Base-by-base conservation (phyloP, 2,329 filamentous ascomycete genomes). In the Fusarium decemcellulare region DNA sequence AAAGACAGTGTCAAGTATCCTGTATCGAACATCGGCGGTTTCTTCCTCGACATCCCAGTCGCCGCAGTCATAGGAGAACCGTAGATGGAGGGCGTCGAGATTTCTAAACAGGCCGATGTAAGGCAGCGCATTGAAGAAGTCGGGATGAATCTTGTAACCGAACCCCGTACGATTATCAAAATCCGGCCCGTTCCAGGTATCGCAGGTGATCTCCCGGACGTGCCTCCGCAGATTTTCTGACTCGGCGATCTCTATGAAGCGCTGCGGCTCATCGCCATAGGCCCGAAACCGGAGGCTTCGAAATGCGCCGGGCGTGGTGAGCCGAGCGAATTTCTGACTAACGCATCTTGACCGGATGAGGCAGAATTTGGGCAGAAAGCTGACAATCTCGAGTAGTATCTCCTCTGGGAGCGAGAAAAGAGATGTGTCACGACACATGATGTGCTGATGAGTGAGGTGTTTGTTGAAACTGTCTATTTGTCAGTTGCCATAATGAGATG, bases 1-100 rank as follows among this genome's bases (percentile, higher is more conserved):
- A 37, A 67, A 70, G 6, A 70, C 12, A 3, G 44, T 59, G 18
- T 66, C 37, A 4, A 68, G 32, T 2, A 70, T 40, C 5, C 44
- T 42, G n/a, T 43, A 54, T 6, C 65, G 53, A 16, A 68, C 36
- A 12, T 57, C 36, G 1, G 11, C 23, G 2, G 43, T 39, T 23
- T 68, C 62, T 40, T 50, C 48, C 23, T 23, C 11, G 3, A 12
- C 6, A 4, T 18, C 7, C 29, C 53, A 18, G 5, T 59, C 39
- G 16, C 27, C 48, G n/a, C 40, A 60, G 14, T 36, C 30, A 4
- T 27, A 6, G 3, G n/a, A 16, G 9, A 70, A 54, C 4, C 55
- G 39, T 4, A 70, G 8, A 9, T 70, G 40, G 10, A 70, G 34
- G 5, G 54, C 23, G 14, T 40, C 39, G 6, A 70, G 46, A 6